Evolutionary conservation across 441 rosid species (phyloP).

Genomic region (Euphorbia celastroides): DNA sequence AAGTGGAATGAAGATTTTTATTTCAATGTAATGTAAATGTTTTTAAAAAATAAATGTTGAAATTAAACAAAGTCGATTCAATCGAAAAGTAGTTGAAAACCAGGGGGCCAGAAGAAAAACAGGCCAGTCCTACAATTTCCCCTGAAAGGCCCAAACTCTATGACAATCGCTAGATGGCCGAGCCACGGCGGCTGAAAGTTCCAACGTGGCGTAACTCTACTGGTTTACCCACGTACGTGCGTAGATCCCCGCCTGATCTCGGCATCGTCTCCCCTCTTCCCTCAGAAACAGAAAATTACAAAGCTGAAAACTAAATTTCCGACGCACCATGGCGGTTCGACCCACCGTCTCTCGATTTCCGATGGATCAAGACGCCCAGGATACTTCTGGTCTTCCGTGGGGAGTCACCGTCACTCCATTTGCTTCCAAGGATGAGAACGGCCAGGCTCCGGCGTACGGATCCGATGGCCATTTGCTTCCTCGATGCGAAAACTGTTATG

Average conservation of each 20-base stretch:
- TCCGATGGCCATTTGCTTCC: conserved; percentile 75
- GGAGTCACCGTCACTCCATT: conserved; percentile 92
- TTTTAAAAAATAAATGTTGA: too few relatives aligned
- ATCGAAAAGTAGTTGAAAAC: too few relatives aligned
- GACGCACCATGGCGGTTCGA: conserved; percentile 63
- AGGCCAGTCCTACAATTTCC: too few relatives aligned
- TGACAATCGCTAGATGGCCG: not conserved
- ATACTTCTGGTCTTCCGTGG: conserved; percentile 87
- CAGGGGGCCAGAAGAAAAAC: too few relatives aligned
- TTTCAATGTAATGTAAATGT: too few relatives aligned
- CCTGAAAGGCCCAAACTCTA: too few relatives aligned
- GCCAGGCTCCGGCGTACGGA: conserved; percentile 65
- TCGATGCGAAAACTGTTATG: conserved; percentile 91
- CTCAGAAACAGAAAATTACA: not conserved
- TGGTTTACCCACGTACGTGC: conserved; percentile 16
- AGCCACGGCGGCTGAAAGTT: not conserved
- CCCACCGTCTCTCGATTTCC: conserved; percentile 85
- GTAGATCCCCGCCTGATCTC: not conserved
- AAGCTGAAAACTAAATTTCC: not conserved
- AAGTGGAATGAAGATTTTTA: too few relatives aligned
- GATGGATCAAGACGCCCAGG: conserved; percentile 69
- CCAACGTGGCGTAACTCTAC: conserved; percentile 23
- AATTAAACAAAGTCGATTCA: too few relatives aligned
- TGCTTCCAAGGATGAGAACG: conserved; percentile 81
- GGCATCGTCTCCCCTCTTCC: not conserved